These are phyloP conservation scores for Tilletia walkeri DNA, from an alignment of 1,284 basidiomycete genomes.

Conservation along the genomic window DNA sequence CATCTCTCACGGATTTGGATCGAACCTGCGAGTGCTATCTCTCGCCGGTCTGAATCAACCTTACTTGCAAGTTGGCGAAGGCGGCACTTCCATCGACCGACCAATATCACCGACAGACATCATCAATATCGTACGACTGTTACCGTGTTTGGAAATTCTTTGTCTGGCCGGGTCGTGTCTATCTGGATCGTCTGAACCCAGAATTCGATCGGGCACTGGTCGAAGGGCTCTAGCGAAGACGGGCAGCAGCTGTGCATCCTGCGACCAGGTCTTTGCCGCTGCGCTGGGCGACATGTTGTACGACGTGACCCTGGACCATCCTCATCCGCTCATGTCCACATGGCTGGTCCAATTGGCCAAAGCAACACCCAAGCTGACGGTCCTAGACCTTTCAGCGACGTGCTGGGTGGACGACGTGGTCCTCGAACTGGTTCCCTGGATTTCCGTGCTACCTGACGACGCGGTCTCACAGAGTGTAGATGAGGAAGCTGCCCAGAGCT, in stretches of 20 bases:
- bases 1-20: neutral
- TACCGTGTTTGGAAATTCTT: neutral
- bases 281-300: conserved; percentile 4
- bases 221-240: neutral
- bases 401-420: conserved; percentile 4
- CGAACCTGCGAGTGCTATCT: neutral
- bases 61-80: neutral
- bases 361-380: neutral
- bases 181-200: neutral
- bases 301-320: conserved; percentile 1
- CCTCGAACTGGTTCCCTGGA: neutral
- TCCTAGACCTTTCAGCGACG: conserved; percentile 1
- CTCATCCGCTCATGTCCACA: neutral
- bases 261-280: conserved; percentile 13
- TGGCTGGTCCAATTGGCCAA: neutral
- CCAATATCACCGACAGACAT: neutral
- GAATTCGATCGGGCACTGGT: neutral
- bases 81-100: neutral
- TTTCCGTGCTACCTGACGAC: too few species aligned
- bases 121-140: neutral
- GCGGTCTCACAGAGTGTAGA: too few species aligned
- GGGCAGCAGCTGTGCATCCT: neutral
- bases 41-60: conserved; percentile 14
- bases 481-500: too few species aligned
- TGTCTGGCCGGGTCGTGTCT: conserved; percentile 11